Conservation (phyloP, 305 asterid species). For the Solanum chacoense region DNA sequence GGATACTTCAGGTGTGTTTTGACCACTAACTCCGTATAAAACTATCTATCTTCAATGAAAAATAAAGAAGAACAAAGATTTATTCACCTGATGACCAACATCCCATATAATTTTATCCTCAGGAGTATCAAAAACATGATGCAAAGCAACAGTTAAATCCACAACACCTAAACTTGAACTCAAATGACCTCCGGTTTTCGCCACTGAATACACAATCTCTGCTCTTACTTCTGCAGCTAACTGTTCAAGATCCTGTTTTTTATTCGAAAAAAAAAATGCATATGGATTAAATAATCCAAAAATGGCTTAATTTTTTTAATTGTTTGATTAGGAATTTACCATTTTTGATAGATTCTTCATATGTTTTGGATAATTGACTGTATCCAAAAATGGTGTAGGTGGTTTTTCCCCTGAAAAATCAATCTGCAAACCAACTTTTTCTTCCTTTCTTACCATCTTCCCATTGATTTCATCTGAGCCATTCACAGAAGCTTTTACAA, state of each 20-base stretch:
- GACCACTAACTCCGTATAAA: not conserved
- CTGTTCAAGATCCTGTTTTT: constrained; percentile 52
- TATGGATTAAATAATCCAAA: not conserved
- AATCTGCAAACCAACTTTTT: constrained; percentile 39
- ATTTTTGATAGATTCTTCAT: constrained; percentile 53
- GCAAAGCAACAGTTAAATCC: constrained; percentile 66
- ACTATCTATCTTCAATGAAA: not conserved
- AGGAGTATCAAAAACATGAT: constrained; percentile 64
- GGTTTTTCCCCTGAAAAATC: constrained; percentile 59
- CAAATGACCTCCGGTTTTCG: constrained; percentile 60
- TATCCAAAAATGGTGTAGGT: constrained; percentile 54
- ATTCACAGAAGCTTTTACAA: constrained; percentile 30
- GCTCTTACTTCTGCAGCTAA: constrained; percentile 64
- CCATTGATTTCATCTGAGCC: constrained; percentile 24
- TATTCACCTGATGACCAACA: constrained; percentile 67
- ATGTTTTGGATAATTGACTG: constrained; percentile 53
- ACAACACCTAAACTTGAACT: constrained; percentile 69
- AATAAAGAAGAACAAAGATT: not conserved
- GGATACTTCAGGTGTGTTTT: not conserved
- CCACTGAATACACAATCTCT: constrained; percentile 43
- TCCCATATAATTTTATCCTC: constrained; percentile 71
- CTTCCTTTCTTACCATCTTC: constrained; percentile 27
- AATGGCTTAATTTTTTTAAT: not conserved
- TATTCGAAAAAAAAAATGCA: not conserved
- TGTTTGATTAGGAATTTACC: constrained; percentile 14